These are phyloP conservation scores for Diplodia sapinea DNA, from an alignment of 2,329 filamentous ascomycete genomes.

Conservation along the genomic window DNA sequence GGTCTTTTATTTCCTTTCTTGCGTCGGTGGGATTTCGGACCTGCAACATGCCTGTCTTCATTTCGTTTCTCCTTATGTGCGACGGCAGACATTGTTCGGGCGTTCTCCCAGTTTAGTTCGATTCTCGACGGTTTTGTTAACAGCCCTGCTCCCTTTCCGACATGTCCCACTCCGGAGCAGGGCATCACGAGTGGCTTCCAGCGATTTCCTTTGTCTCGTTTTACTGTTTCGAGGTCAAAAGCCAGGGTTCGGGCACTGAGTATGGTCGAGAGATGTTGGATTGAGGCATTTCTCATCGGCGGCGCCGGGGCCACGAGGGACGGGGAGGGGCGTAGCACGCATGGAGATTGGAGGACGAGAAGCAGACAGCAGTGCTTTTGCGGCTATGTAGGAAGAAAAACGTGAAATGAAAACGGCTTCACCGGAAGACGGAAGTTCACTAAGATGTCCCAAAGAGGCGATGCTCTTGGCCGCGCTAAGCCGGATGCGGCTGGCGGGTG, in stretches of 20 bases:
- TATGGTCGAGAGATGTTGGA: neutral
- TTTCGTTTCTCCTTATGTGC: constrained; percentile 28
- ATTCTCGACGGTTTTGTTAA: constrained; percentile 12
- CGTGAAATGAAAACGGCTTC: constrained; percentile 30
- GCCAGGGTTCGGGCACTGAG: neutral
- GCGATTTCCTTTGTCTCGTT: constrained; percentile 21
- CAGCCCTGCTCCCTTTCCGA: constrained; percentile 18
- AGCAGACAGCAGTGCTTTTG: neutral
- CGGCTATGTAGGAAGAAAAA: constrained; percentile 28
- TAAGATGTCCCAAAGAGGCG: constrained; percentile 15
- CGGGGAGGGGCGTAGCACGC: neutral
- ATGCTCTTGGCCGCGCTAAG: constrained; percentile 23
- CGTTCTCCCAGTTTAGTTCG: constrained; percentile 21
- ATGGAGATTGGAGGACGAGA: constrained; percentile 7
- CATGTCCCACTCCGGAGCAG: constrained; percentile 1
- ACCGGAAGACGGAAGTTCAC: constrained; percentile 21
- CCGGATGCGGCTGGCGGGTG: constrained; percentile 9
- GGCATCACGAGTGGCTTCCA: constrained; percentile 26
- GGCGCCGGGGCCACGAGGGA: neutral
- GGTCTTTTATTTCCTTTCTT: constrained; percentile 16
- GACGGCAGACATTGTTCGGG: constrained; percentile 26
- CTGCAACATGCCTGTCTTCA: constrained; percentile 16
- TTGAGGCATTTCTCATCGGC: constrained; percentile 2
- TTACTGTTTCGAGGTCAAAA: constrained; percentile 1
- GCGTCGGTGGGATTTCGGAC: constrained; percentile 9